These are phyloP conservation scores for Aphelidium insulamus DNA, from an alignment of 371 early-diverging fungal genomes.

Conservation along the genomic window DNA sequence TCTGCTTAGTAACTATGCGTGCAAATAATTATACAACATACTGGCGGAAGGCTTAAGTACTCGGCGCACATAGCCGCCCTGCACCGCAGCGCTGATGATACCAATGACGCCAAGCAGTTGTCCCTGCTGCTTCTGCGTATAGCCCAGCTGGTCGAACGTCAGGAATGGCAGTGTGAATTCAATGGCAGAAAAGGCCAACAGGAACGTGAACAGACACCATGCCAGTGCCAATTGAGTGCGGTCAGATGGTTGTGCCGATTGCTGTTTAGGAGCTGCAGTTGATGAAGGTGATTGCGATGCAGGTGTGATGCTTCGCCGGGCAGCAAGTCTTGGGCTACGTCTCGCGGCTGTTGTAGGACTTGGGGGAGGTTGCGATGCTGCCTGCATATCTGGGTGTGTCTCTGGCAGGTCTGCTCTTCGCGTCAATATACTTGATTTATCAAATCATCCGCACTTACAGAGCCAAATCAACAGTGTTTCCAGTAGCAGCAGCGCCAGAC, in stretches of 20 bases:
- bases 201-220: constrained; percentile 53
- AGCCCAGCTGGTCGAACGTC: constrained; percentile 70
- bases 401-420: too few species aligned
- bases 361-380: too few species aligned
- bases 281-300: not conserved
- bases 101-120: constrained; percentile 67
- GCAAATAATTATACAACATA: too few species aligned
- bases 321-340: not conserved
- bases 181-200: constrained; percentile 89
- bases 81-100: constrained; percentile 58
- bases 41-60: constrained; percentile 48
- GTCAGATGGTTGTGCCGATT: constrained; percentile 12
- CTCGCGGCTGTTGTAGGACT: too few species aligned
- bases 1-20: too few species aligned
- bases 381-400: too few species aligned
- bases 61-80: constrained; percentile 82
- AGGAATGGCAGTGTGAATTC: constrained; percentile 92
- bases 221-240: constrained; percentile 43
- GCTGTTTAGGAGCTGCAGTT: not conserved
- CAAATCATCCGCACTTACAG: too few species aligned
- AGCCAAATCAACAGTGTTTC: too few species aligned
- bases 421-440: too few species aligned
- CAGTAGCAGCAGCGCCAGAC: too few species aligned
- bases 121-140: constrained; percentile 73
- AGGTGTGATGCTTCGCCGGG: not conserved